Conservation (phyloP, 2,329 filamentous ascomycete genomes). For the Paecilomyces dactylethromorphus region DNA sequence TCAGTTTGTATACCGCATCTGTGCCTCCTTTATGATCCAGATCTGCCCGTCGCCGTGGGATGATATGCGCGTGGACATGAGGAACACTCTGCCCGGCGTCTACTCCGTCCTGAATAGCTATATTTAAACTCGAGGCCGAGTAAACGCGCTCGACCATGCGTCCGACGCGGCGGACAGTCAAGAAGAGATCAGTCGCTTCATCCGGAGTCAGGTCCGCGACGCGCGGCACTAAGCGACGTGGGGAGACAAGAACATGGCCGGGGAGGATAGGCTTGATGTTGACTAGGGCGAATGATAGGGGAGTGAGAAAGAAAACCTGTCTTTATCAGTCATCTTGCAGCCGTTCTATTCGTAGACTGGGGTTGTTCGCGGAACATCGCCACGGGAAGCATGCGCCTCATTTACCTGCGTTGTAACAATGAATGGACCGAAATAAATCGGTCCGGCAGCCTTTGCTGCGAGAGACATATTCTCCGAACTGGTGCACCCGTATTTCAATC, state of each 20-base stretch:
- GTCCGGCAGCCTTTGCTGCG: conserved; percentile 16
- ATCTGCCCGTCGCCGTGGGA: conserved; percentile 61
- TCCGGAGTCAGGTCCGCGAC: conserved; percentile 65
- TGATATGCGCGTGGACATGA: conserved; percentile 89
- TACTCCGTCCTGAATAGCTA: conserved; percentile 87
- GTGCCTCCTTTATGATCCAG: conserved; percentile 51
- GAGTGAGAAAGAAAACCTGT: conserved; percentile 81
- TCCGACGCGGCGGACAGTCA: conserved; percentile 76
- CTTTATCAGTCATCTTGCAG: background rate
- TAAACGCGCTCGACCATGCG: conserved; percentile 62
- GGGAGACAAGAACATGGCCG: conserved; percentile 87
- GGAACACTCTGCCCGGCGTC: conserved; percentile 90
- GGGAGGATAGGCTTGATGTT: conserved; percentile 93
- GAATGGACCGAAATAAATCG: conserved; percentile 67
- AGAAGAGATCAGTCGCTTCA: conserved; percentile 80
- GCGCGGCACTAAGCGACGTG: conserved; percentile 61
- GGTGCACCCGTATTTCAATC: background rate
- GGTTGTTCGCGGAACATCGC: background rate
- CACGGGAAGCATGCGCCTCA: background rate
- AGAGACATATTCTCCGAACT: background rate
- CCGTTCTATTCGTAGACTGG: background rate
- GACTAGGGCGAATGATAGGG: conserved; percentile 77
- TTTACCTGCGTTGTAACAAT: conserved; percentile 66
- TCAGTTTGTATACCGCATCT: conserved; percentile 73
- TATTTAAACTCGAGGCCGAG: conserved; percentile 71